phyloP scores from a whole-genome alignment of 352 stramenopile species.

The Saprolegnia diclina region DNA sequence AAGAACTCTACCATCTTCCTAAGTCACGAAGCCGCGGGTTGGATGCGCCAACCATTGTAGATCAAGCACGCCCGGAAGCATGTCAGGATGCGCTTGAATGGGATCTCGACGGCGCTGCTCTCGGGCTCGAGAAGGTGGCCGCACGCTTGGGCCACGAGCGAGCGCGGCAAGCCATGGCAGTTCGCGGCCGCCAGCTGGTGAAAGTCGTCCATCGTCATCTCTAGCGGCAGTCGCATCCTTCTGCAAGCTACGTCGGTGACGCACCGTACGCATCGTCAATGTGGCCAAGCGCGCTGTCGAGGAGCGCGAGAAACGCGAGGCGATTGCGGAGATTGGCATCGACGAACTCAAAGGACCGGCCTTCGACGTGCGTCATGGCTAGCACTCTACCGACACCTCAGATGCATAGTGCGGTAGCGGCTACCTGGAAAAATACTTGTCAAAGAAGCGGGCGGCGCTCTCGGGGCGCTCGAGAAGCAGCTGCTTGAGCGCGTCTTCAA shows the following conservation, averaged over 20 bases:
- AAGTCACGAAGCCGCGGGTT: too few species aligned
- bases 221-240: neutral
- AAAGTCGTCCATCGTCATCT: slow-evolving; percentile 22
- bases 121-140: slow-evolving; percentile 1
- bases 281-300: neutral
- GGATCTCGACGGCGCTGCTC: neutral
- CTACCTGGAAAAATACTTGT: slow-evolving; percentile 20
- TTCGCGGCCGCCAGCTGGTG: slow-evolving; percentile 4
- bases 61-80: slow-evolving; percentile 21
- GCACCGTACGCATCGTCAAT: slow-evolving; percentile 12
- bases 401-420: neutral
- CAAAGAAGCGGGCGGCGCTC: slow-evolving; percentile 3
- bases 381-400: neutral
- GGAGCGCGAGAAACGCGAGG: neutral
- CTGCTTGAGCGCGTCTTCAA: slow-evolving; percentile 20
- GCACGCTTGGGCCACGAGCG: slow-evolving; percentile 1
- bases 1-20: slow-evolving; percentile 12
- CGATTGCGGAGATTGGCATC: slow-evolving; percentile 19
- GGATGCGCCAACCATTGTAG: slow-evolving; percentile 5
- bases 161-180: neutral
- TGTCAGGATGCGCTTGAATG: slow-evolving; percentile 11
- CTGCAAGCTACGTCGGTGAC: neutral
- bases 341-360: slow-evolving; percentile 24
- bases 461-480: slow-evolving; percentile 6
- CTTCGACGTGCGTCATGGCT: slow-evolving; percentile 8